Evolutionary conservation across 169 alveolate species (phyloP), one percentile per base, ranked within the genome.

Genomic region (Eimeria brunetti): DNA sequence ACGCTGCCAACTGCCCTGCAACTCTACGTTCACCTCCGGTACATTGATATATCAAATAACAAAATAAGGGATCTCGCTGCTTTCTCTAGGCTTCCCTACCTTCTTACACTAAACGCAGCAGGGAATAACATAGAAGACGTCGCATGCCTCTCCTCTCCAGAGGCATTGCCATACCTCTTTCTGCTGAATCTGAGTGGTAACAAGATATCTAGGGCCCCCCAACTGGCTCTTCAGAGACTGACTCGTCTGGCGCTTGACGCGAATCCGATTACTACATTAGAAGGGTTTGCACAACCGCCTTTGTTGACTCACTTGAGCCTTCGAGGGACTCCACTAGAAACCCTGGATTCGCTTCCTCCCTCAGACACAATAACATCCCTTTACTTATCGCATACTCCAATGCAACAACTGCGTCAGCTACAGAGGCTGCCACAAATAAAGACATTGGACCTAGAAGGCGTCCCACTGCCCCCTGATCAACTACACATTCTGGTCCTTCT

Each of bases 31-130:
- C 91, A 94, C 36, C 96, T 94, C 16, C 89, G 96, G 46, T 89
- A 94, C 67, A 94, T 94, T 51, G 95, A 94, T 44, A 76, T 94
- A 80, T 94, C 96, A 0, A 84, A 75, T 36, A 94, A 94, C 95
- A 81, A 78, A 56, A 69, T 94, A 11, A 75, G 85, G n/a, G 86
- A 94, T 38, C 38, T 94, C 41, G 30, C 64, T 53, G 86, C 95
- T 12, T 71, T 94, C 67, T 62, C 92, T 14, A 76, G 62, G 80
- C 91, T 94, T 16, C 96, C 96, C 38, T 67, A 94, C 53, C 94
- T 94, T 20, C 94, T 94, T 44, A 44, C 94, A 1, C 94, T 94
- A 60, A 89, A 94, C 36, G 93, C 91, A 12, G 80, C 96, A 8
- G 94, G 86, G 12, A 94, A 94, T 58, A 75, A 73, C 41, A 94